Evolutionary conservation across 1,139 yeast genomes (phyloP), one percentile per base, ranked within the genome.

Genomic region (Geotrichum klebahnii): DNA sequence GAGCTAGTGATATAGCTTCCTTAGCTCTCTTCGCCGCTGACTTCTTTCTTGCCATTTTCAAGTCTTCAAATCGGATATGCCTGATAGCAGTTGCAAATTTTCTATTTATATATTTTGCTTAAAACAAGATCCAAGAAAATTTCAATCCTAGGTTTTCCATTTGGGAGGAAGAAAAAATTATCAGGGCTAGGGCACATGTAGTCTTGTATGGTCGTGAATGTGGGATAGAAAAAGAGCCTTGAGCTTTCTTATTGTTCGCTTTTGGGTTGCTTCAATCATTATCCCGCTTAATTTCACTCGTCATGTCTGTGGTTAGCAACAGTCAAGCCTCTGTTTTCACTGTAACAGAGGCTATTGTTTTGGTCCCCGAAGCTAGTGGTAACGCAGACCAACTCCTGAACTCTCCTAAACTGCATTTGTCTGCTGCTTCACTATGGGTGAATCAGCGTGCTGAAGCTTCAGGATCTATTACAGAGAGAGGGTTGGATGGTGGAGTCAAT

Each of bases 21-120:
- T 72, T 76, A 33, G 92, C 94, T 67, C 73, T 84, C 63, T 83
- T 85, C 53, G 92, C 76, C 39, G 94, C 92, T 23, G 95, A 84
- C 77, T 87, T 87, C 82, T 87, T 87, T 79, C 96, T 82, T 42
- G 95, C 85, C 96, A 87, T 87, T 32, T 23, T 53, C 32, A 23
- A 32, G n/a, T n/a, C n/a, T n/a, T n/a, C n/a, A 3, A 14, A 35
- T 35, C n/a, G n/a, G n/a, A n/a, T n/a, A n/a, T n/a, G n/a, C n/a
- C n/a, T n/a, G n/a, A n/a, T n/a, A n/a, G n/a, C n/a, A n/a, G n/a
- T n/a, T n/a, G n/a, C n/a, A n/a, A n/a, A n/a, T n/a, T n/a, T n/a
- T n/a, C n/a, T n/a, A n/a, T n/a, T n/a, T n/a, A n/a, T n/a, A n/a
- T n/a, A n/a, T n/a, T n/a, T n/a, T n/a, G n/a, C n/a, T n/a, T 26